A percentile compares a stretch with the other conserved stretches of the same genome.
Evolutionary conservation across 305 asterid genomes (phyloP).

Genomic region (Solanum hybrid): DNA sequence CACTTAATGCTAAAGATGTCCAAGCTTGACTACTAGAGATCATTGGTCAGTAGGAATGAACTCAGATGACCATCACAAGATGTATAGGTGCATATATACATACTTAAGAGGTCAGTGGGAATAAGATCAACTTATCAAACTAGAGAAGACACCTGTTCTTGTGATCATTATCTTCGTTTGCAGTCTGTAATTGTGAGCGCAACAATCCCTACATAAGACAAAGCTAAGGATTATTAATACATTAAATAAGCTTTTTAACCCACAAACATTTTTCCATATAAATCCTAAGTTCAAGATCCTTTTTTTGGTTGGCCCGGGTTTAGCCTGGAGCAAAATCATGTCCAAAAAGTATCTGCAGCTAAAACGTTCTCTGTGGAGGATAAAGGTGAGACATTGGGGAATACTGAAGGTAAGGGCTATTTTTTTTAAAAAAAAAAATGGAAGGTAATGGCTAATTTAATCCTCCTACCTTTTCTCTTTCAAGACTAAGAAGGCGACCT

Average conservation of each 20-base stretch:
- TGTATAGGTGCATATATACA: neutral
- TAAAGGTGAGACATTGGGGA: neutral
- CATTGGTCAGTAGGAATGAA: neutral
- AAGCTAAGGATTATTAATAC: neutral
- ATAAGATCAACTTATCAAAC: slow-evolving; percentile 1
- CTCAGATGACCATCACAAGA: neutral
- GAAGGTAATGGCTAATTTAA: neutral
- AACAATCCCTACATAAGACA: slow-evolving; percentile 51
- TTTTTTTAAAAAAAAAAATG: neutral
- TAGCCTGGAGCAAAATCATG: neutral
- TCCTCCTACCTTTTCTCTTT: slow-evolving; percentile 81
- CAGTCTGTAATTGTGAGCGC: slow-evolving; percentile 77
- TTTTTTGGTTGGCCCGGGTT: neutral
- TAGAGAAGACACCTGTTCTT: slow-evolving; percentile 50
- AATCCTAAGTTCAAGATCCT: neutral
- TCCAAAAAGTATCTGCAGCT: neutral
- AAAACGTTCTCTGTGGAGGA: neutral
- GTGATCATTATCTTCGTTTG: slow-evolving; percentile 77
- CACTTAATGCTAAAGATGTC: neutral
- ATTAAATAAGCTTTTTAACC: neutral
- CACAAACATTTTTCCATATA: neutral
- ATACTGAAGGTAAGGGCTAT: neutral
- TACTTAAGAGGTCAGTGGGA: neutral
- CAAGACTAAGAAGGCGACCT: slow-evolving; percentile 88
- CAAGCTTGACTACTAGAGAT: neutral